These are phyloP conservation scores for Asparagopsis taxiformis DNA, from an alignment of 31 red algal species.

Conservation along the genomic window DNA sequence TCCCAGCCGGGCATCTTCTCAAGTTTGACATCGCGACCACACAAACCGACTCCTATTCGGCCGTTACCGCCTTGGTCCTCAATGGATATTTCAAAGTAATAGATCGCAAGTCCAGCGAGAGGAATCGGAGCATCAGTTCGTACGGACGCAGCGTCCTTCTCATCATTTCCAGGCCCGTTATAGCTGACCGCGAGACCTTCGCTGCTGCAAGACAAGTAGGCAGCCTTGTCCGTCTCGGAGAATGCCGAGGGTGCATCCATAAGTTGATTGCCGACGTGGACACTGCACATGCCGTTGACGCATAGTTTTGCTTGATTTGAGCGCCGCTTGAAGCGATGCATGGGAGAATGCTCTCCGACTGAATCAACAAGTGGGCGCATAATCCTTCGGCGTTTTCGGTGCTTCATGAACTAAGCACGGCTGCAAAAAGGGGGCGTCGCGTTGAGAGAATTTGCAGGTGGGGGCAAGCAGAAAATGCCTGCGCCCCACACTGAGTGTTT, in stretches of 20 bases:
- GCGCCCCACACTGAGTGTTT: too few relatives aligned
- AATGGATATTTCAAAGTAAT: slow-evolving; percentile 89
- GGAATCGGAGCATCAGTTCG: slow-evolving; percentile 71
- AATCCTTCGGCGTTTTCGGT: slow-evolving; percentile 61
- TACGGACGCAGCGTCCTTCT: slow-evolving; percentile 90
- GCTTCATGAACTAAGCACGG: slow-evolving; percentile 40
- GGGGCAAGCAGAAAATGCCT: background rate
- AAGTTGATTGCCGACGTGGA: slow-evolving; percentile 3
- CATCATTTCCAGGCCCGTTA: slow-evolving; percentile 62
- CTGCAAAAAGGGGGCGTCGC: background rate
- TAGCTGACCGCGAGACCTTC: slow-evolving; percentile 58
- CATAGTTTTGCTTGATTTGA: slow-evolving; percentile 32
- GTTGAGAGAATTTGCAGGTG: background rate
- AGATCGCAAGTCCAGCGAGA: slow-evolving; percentile 48
- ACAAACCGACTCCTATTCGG: slow-evolving; percentile 90
- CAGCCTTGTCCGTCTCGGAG: slow-evolving; percentile 37
- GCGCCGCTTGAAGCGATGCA: slow-evolving; percentile 55
- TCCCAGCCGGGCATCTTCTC: slow-evolving; percentile 95
- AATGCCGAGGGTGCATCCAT: slow-evolving; percentile 11
- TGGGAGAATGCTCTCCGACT: slow-evolving; percentile 13
- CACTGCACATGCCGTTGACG: slow-evolving; percentile 36
- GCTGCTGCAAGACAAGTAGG: slow-evolving; percentile 27
- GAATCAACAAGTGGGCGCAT: slow-evolving; percentile 48
- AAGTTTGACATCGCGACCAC: slow-evolving; percentile 62
- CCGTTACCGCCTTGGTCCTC: slow-evolving; percentile 69